Evolutionary conservation across 2,329 filamentous ascomycete species (phyloP), one percentile per base, ranked within the genome.

Genomic region (Daldinia eschscholtzii): DNA sequence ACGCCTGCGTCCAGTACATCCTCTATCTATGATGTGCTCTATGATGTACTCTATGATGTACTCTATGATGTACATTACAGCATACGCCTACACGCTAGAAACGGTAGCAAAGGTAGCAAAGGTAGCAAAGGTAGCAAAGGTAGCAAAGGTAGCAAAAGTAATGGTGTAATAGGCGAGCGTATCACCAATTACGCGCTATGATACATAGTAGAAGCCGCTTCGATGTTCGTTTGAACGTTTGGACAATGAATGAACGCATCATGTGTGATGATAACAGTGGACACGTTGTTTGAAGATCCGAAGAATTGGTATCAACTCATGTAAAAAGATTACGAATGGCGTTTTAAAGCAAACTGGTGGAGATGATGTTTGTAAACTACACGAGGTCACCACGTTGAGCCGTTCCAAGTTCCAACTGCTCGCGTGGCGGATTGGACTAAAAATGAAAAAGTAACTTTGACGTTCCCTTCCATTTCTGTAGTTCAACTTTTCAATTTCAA

Each of bases 171-270:
- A 59, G 64, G 44, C 57, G 33, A 44, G 52, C 30, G 61, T 67
- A 63, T 70, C 64, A 65, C 55, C 61, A 65, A 62, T 20, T 50
- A 44, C 61, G 64, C 64, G 64, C 64, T 57, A 62, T 57, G 28
- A 41, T 41, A 23, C 20, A 23, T 23, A 23, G 20, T 23, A 23
- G 56, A 50, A 50, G 33, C 57, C 39, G 57, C 30, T 50, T 44
- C 37, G n/a, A 28, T n/a, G 5, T 28, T 57, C 35, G 41, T 41
- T 63, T 35, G 50, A 48, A 18, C 52, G 48, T 35, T 35, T 35
- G 10, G 33, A 35, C 33, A 2, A 10, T 35, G 7, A 1, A 9
- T 12, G 15, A 53, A 41, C 39, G 53, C 15, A 53, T 64, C 42
- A 57, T 64, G 48, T 18, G 35, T 61, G 41, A 33, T 61, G 41